A percentile compares a stretch with the other conserved stretches of the same genome.
Conservation (phyloP, 441 rosid genomes). For the Arabidopsis hybrid region DNA sequence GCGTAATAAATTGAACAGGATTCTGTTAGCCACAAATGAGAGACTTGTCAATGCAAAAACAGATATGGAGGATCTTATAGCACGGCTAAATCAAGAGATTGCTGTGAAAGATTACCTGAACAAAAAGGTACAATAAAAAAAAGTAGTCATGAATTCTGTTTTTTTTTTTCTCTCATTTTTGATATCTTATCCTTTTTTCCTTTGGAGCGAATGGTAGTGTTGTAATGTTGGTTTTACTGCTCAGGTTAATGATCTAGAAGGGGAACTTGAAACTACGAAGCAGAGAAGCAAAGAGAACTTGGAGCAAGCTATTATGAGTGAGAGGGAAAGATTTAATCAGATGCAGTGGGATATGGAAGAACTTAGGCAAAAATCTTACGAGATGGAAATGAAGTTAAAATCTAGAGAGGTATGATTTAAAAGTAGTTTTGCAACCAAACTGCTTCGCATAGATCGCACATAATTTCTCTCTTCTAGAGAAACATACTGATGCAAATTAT, state of each 20-base stretch:
- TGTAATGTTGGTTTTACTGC: conserved; percentile 33
- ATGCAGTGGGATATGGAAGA: conserved; percentile 99
- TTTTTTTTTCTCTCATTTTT: neutral
- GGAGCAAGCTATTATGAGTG: conserved; percentile 86
- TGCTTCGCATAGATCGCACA: conserved; percentile 17
- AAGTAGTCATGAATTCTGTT: conserved; percentile 11
- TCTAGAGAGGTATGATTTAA: conserved; percentile 64
- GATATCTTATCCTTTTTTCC: conserved; percentile 11
- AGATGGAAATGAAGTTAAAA: conserved; percentile 88
- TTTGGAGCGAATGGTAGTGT: conserved; percentile 12
- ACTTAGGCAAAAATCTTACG: conserved; percentile 75
- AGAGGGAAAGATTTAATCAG: conserved; percentile 88
- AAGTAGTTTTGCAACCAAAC: neutral
- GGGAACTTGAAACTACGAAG: conserved; percentile 88
- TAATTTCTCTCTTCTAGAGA: conserved; percentile 16
- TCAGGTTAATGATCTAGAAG: conserved; percentile 96
- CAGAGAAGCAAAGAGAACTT: conserved; percentile 88
- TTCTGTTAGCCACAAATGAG: conserved; percentile 73
- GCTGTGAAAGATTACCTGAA: conserved; percentile 88
- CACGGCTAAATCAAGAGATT: conserved; percentile 92
- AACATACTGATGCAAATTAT: conserved; percentile 34
- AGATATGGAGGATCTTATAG: conserved; percentile 98
- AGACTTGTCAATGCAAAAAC: conserved; percentile 87
- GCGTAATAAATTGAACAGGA: conserved; percentile 81
- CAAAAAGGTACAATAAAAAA: conserved; percentile 68